Percentiles rank a stretch among this genome's conserved stretches.
Evolutionary conservation across 2,329 filamentous ascomycete genomes (phyloP).

Genomic region (Dissoconium aciculare): DNA sequence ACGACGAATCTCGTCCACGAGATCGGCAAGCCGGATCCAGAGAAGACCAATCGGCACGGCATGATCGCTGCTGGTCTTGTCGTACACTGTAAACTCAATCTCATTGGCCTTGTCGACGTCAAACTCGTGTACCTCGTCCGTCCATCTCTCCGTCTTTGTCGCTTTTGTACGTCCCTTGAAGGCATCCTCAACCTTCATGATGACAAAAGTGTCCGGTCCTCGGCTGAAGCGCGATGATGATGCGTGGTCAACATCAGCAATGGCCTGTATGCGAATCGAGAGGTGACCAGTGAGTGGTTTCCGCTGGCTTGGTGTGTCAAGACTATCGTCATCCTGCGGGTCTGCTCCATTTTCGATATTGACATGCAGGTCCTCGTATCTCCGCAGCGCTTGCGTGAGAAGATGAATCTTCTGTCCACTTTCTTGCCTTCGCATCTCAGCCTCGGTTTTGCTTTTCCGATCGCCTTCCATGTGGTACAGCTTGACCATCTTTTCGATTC

Average conservation of each 20-base stretch:
- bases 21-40: constrained; percentile 93
- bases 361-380: constrained; percentile 94
- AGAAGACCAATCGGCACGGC: constrained; percentile 86
- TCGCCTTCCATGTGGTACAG: constrained; percentile 96
- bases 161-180: constrained; percentile 77
- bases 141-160: constrained; percentile 78
- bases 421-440: constrained; percentile 75
- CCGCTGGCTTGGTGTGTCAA: constrained; percentile 85
- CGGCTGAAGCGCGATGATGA: constrained; percentile 67
- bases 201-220: constrained; percentile 86
- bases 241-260: constrained; percentile 90
- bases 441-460: constrained; percentile 85
- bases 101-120: constrained; percentile 98
- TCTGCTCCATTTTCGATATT: constrained; percentile 44
- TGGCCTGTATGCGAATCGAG: constrained; percentile 68
- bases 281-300: constrained; percentile 92
- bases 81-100: constrained; percentile 93
- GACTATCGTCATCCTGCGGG: constrained; percentile 70
- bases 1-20: constrained; percentile 89
- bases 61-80: constrained; percentile 68
- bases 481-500: constrained; percentile 98
- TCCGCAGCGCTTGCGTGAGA: constrained; percentile 84
- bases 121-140: constrained; percentile 77
- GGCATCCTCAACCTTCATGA: constrained; percentile 91
- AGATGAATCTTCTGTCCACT: constrained; percentile 97